These are phyloP conservation scores for Trichophyton benhamiae DNA, from an alignment of 2,329 filamentous ascomycete genomes.

Conservation along the genomic window DNA sequence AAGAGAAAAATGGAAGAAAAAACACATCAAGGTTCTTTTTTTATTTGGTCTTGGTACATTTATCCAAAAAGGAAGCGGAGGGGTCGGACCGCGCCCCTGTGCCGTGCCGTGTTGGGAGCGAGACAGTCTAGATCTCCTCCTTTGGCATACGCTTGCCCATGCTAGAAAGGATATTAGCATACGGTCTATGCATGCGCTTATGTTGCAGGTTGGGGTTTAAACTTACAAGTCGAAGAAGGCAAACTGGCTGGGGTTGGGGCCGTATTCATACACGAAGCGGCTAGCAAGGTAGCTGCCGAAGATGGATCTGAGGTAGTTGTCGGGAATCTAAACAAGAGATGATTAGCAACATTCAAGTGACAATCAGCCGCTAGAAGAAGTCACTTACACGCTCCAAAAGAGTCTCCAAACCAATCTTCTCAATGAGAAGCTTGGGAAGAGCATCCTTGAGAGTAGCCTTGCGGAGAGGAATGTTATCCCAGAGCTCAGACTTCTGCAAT, in stretches of 20 bases:
- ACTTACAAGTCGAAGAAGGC: slow-evolving; percentile 97
- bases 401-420: slow-evolving; percentile 82
- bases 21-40: neutral
- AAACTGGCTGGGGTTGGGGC: slow-evolving; percentile 85
- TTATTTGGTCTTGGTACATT: neutral
- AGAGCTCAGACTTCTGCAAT: slow-evolving; percentile 82
- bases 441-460: slow-evolving; percentile 71
- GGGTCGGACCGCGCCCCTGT: neutral
- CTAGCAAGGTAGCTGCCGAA: slow-evolving; percentile 93
- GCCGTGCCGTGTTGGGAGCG: neutral
- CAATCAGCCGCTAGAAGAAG: neutral
- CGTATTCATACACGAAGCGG: slow-evolving; percentile 92
- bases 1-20: neutral
- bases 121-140: slow-evolving; percentile 7
- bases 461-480: slow-evolving; percentile 70
- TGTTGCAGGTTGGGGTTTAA: neutral
- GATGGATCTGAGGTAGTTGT: slow-evolving; percentile 83
- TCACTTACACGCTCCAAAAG: slow-evolving; percentile 62
- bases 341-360: slow-evolving; percentile 24
- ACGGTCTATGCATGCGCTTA: neutral
- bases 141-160: slow-evolving; percentile 13
- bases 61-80: neutral
- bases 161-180: neutral
- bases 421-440: slow-evolving; percentile 66
- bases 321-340: slow-evolving; percentile 51